Evolutionary conservation across 2,329 filamentous ascomycete species (phyloP), one percentile per base, ranked within the genome.

Genomic region (Macroventuria anomochaeta): DNA sequence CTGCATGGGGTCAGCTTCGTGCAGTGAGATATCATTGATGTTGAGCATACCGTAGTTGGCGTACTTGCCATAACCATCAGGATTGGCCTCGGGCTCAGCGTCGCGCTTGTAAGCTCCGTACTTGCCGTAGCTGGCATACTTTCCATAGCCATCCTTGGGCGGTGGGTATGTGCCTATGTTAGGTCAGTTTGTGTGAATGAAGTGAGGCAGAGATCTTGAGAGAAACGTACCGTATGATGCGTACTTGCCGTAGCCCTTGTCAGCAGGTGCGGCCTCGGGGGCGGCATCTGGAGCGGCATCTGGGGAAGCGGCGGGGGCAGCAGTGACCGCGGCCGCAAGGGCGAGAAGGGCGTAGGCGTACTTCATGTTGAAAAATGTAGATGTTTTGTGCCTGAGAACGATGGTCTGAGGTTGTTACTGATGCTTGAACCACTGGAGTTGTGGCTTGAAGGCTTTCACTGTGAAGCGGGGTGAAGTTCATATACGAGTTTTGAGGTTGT

Each of bases 321-420:
- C 64, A 25, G 63, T 39, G 28, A 46, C 52, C n/a, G 60, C 49
- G 11, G 65, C 56, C 37, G 55, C 57, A 28, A 70, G 53, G 33
- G 65, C 60, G 40, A 68, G 53, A 32, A 69, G 46, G 5, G 58
- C 43, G 17, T 62, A 42, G 11, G 58, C 41, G 40, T 59, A 49
- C 57, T 66, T 67, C 63, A 68, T 68, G 23, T 5, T 59, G 46
- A 11, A 25, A 13, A n/a, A 18, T 26, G 1, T 38, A 15, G 13
- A 26, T 15, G 17, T n/a, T 7, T 25, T 48, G 32, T 38, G 39
- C 6, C 31, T 42, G 26, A 29, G 20, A 20, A 36, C 20, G 25
- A 33, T 7, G 8, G 17, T 5, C 13, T 21, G 41, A 41, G 21
- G 33, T 10, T 38, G 26, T 13, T 48, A 33, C 21, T 34, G 15